Conservation (phyloP, 1,139 yeast genomes). For the Candida sanyaensis region DNA sequence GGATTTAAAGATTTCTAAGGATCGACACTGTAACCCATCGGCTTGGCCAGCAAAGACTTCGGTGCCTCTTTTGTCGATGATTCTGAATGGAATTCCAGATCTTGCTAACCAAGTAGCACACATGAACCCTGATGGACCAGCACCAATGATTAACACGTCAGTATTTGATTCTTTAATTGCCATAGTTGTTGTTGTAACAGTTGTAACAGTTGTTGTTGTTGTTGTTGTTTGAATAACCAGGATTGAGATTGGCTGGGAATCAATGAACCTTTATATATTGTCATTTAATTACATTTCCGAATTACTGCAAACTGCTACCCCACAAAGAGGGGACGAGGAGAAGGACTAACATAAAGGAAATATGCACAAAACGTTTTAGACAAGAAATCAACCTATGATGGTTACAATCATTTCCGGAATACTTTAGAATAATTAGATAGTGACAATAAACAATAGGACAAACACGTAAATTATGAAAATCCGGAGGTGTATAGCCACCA, state of each 20-base stretch:
- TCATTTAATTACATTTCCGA: neutral
- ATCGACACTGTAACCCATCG: constrained; percentile 29
- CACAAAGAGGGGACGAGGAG: neutral
- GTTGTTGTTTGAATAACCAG: neutral
- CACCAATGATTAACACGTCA: constrained; percentile 35
- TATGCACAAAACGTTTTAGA: neutral
- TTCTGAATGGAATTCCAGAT: constrained; percentile 28
- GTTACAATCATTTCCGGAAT: neutral
- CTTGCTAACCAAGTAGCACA: constrained; percentile 30
- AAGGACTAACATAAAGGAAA: neutral
- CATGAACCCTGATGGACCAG: constrained; percentile 37
- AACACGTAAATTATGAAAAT: too few species aligned
- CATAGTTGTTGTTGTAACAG: neutral
- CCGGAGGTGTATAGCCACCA: too few species aligned
- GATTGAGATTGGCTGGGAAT: neutral
- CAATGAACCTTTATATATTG: neutral
- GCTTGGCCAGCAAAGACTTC: constrained; percentile 33
- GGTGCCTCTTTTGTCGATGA: constrained; percentile 29
- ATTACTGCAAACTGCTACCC: neutral
- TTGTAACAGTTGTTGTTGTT: neutral
- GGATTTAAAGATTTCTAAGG: constrained; percentile 29
- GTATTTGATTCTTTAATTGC: constrained; percentile 21
- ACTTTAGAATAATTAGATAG: too few species aligned
- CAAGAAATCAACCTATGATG: neutral
- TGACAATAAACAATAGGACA: too few species aligned